phyloP scores from a whole-genome alignment of 2,329 filamentous ascomycete genomes.

The Colletotrichum viniferum region DNA sequence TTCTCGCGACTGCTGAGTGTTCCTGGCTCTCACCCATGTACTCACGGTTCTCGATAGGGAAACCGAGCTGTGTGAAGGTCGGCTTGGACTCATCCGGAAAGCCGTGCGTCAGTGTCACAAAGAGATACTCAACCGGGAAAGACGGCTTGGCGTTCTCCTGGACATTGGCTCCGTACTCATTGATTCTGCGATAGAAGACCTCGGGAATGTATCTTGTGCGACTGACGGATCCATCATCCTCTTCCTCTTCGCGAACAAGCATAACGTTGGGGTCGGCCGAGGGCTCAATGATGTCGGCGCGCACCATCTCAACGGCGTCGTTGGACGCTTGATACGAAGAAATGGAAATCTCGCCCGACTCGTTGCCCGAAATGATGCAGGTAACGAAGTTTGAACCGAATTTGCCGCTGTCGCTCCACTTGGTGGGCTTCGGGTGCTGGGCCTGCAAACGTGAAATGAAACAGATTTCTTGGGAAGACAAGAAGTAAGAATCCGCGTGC shows the following conservation, averaged over 20 bases:
- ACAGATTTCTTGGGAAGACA: slow-evolving; percentile 89
- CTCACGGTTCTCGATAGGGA: slow-evolving; percentile 92
- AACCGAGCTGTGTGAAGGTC: slow-evolving; percentile 74
- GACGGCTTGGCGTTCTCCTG: slow-evolving; percentile 96
- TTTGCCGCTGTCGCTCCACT: slow-evolving; percentile 93
- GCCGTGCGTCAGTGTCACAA: slow-evolving; percentile 94
- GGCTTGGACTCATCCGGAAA: slow-evolving; percentile 85
- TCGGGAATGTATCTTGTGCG: slow-evolving; percentile 91
- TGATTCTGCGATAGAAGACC: slow-evolving; percentile 93
- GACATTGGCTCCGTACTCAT: slow-evolving; percentile 95
- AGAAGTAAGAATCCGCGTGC: slow-evolving; percentile 92
- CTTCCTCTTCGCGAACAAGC: slow-evolving; percentile 92
- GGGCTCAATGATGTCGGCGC: slow-evolving; percentile 91
- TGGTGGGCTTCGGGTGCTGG: slow-evolving; percentile 85
- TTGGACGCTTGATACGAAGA: slow-evolving; percentile 95
- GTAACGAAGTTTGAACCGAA: slow-evolving; percentile 98
- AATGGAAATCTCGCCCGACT: slow-evolving; percentile 84
- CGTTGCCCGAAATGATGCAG: slow-evolving; percentile 92
- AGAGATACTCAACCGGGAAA: slow-evolving; percentile 95
- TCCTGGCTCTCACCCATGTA: slow-evolving; percentile 87
- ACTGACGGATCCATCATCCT: slow-evolving; percentile 72
- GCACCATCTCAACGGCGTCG: slow-evolving; percentile 94
- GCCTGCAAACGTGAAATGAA: slow-evolving; percentile 90
- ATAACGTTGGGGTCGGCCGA: slow-evolving; percentile 92
- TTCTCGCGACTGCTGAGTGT: slow-evolving; percentile 68